Evolutionary conservation across 2,329 filamentous ascomycete species (phyloP), one percentile per base, ranked within the genome.

Genomic region (Pseudogymnoascus pannorum): DNA sequence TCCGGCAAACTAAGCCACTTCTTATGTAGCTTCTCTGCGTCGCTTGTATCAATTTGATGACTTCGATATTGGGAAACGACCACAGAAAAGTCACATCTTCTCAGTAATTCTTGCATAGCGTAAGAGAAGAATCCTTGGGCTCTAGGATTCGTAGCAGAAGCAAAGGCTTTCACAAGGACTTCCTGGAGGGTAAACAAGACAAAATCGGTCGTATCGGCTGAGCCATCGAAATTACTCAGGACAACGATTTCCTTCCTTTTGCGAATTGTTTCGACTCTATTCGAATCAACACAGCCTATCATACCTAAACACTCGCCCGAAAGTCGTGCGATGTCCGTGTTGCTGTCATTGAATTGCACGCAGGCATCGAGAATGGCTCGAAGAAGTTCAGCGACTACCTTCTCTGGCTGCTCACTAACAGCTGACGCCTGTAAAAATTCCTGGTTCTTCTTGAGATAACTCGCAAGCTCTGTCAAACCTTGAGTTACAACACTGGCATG

Each of bases 61-160:
- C 65, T 63, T 35, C 63, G 65, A 11, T 68, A 48, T 7, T 66
- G 65, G 2, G 67, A 64, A 11, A 60, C 67, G 57, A 66, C 79
- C 0, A 81, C 83, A 9, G 57, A 58, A 69, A 97, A 87, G 26
- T 88, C 87, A 69, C 89, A 91, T 66, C 87, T 85, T 48, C 87
- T 86, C 3, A 97, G 81, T 40, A 97, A 81, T 68, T 96, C 88
- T 73, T 99, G 94, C 86, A 99, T 97, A 1, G 88, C 90, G 74
- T 89, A 99, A 1, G 93, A 93, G 16, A 99, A 80, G 71, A 95
- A 96, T 0, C 92, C 92, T 73, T 97, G 94, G 5, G 92, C 82
- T 66, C 86, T 87, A 2, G 92, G 89, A 71, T 97, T 95, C 0
- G 89, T 94, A 1, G 91, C 89, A 1, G 93, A 96, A 44, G 96